Evolutionary conservation across 208 protist species (phyloP), one percentile per base, ranked within the genome.

Genomic region (Trypanosoma congolense): DNA sequence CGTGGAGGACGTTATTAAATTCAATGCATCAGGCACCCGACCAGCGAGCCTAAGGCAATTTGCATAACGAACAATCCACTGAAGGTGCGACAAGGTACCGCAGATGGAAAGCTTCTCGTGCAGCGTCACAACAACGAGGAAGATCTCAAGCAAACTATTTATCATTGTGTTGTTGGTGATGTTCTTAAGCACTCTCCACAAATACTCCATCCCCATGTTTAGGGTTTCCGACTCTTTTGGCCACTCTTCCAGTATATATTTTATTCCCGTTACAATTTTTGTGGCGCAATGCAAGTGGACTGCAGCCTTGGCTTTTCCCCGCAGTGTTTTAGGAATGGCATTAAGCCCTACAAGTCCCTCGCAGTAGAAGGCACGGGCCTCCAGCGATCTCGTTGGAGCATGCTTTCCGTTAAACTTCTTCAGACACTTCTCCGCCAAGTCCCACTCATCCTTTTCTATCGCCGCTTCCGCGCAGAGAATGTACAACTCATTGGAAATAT

Each of bases 381-480:
- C 61, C 44, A 90, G 63, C 1, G 68, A 54, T 10, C 61, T 73
- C 8, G 74, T 82, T 30, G 69, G 65, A 16, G 80, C 62, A 0
- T 52, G 38, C 19, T 67, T 35, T 8, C 46, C 42, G 18, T 21
- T 36, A 36, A 83, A 74, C 10, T 33, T 49, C 3, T 66, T 51
- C 18, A 77, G 56, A 33, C 76, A 83, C 33, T 61, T 38, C 14
- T 73, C 56, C 0, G 87, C 87, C 16, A 78, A 52, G 1, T 46
- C 44, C 87, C 87, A 93, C 30, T 73, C 61, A 33, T 67, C 64
- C 42, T 85, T 65, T 33, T 73, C 60, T 2, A 93, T 79, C 1
- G 87, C 82, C 18, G 73, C 73, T 44, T 93, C 87, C 31, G 77
- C 77, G 60, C 82, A 88, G 16, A 87, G 61, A 21, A 90, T 75